phyloP scores from a whole-genome alignment of 2,329 filamentous ascomycete genomes.

The Atkinsonella texensis region DNA sequence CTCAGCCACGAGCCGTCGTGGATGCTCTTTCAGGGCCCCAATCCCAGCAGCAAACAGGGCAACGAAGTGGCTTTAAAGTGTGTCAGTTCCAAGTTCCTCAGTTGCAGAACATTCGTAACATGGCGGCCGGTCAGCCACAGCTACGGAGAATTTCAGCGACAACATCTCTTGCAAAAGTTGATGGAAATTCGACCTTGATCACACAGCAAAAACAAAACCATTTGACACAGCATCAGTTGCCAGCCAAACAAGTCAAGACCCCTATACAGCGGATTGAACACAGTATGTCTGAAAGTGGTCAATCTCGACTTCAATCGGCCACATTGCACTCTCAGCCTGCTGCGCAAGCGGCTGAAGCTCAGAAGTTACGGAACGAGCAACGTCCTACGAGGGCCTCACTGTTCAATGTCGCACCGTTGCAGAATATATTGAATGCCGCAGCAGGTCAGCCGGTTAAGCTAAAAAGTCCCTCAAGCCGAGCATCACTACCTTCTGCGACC shows the following conservation, averaged over 20 bases:
- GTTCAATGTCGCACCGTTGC: neutral
- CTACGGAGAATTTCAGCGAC: neutral
- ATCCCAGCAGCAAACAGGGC: neutral
- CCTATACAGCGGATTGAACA: neutral
- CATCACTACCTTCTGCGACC: neutral
- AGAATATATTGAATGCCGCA: neutral
- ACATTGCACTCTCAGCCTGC: neutral
- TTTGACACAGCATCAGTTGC: neutral
- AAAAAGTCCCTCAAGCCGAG: neutral
- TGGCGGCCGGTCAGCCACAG: neutral
- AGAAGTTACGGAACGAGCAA: neutral
- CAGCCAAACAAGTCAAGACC: neutral
- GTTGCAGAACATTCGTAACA: neutral
- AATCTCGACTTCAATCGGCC: neutral
- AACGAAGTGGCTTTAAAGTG: neutral
- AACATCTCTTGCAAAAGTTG: neutral
- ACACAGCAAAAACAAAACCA: neutral
- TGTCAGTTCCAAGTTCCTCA: neutral
- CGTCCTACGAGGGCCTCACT: neutral
- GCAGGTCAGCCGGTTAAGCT: constrained; percentile 4
- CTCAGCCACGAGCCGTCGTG: neutral
- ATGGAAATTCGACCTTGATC: neutral
- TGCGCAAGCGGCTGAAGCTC: neutral
- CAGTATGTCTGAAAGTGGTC: neutral
- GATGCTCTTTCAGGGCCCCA: neutral